A percentile compares a stretch with the other conserved stretches of the same genome.
These are phyloP conservation scores for Pythium apleroticum DNA, from an alignment of 352 stramenopile genomes.

Conservation along the genomic window DNA sequence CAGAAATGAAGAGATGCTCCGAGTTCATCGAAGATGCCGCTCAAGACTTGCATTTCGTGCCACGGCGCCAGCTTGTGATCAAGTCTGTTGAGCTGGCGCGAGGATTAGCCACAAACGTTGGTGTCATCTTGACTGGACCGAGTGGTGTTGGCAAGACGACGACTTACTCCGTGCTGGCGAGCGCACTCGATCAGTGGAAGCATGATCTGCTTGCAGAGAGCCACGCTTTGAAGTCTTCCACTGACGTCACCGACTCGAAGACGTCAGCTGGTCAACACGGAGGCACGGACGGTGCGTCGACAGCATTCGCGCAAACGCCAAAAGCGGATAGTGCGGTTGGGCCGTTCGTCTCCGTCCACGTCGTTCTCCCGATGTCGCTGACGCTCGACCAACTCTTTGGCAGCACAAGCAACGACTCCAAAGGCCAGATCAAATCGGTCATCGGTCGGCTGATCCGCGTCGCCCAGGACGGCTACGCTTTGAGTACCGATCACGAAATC, in stretches of 20 bases:
- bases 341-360: slow-evolving; percentile 18
- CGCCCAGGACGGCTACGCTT: slow-evolving; percentile 25
- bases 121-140: slow-evolving; percentile 19
- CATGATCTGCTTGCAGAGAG: slow-evolving; percentile 5
- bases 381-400: slow-evolving; percentile 25
- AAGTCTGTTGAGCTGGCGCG: slow-evolving; percentile 10
- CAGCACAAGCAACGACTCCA: slow-evolving; percentile 20
- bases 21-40: slow-evolving; percentile 16
- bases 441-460: slow-evolving; percentile 25
- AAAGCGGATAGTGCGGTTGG: background rate
- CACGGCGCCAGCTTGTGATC: slow-evolving; percentile 10
- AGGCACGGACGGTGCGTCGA: background rate
- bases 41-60: slow-evolving; percentile 21
- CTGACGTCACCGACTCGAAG: background rate
- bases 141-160: slow-evolving; percentile 27
- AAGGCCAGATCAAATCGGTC: slow-evolving; percentile 29
- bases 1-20: slow-evolving; percentile 8
- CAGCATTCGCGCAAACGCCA: background rate
- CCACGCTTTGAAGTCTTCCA: background rate
- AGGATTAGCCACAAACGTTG: slow-evolving; percentile 11
- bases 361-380: slow-evolving; percentile 26
- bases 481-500: slow-evolving; percentile 26
- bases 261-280: background rate
- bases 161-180: slow-evolving; percentile 9
- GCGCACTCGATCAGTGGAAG: slow-evolving; percentile 22